Evolutionary conservation across 2,329 filamentous ascomycete genomes (phyloP).

Genomic region (Aspergillus brasiliensis): DNA sequence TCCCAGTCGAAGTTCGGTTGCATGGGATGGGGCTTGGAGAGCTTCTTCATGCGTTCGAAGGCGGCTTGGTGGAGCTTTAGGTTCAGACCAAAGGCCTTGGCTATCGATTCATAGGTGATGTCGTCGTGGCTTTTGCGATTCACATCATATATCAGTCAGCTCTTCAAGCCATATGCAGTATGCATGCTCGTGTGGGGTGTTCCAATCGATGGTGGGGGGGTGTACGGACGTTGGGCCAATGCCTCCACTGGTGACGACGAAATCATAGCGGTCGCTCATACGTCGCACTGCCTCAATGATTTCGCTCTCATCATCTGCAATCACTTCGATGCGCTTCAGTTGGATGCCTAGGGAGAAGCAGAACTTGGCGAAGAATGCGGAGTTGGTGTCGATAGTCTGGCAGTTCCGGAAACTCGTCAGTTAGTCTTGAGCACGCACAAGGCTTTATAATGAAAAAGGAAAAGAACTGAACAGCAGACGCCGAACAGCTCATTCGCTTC

Average conservation of each 20-base stretch:
- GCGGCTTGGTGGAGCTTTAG: constrained; percentile 77
- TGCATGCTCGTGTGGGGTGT: neutral
- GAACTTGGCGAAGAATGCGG: constrained; percentile 65
- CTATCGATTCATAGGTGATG: constrained; percentile 94
- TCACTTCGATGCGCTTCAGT: constrained; percentile 86
- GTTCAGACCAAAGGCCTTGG: constrained; percentile 78
- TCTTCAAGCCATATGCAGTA: neutral
- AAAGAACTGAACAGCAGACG: neutral
- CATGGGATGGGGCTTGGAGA: constrained; percentile 72
- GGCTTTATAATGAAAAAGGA: too few relatives aligned
- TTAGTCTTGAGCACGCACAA: neutral
- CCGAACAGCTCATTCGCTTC: constrained; percentile 19
- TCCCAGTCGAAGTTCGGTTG: constrained; percentile 84
- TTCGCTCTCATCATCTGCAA: constrained; percentile 86
- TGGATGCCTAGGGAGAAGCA: constrained; percentile 67
- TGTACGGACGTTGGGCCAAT: constrained; percentile 85
- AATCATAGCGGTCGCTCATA: constrained; percentile 89
- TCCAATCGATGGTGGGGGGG: neutral
- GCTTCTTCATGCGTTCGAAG: constrained; percentile 77
- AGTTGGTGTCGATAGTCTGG: constrained; percentile 68
- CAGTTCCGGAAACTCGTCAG: too few relatives aligned
- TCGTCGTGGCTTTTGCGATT: constrained; percentile 75
- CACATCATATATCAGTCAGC: constrained; percentile 9
- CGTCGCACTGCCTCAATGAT: constrained; percentile 84
- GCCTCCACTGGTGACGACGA: constrained; percentile 92